Evolutionary conservation across 495 filamentous ascomycete species (phyloP), one percentile per base, ranked within the genome.

Genomic region (Chaetomium tenue): DNA sequence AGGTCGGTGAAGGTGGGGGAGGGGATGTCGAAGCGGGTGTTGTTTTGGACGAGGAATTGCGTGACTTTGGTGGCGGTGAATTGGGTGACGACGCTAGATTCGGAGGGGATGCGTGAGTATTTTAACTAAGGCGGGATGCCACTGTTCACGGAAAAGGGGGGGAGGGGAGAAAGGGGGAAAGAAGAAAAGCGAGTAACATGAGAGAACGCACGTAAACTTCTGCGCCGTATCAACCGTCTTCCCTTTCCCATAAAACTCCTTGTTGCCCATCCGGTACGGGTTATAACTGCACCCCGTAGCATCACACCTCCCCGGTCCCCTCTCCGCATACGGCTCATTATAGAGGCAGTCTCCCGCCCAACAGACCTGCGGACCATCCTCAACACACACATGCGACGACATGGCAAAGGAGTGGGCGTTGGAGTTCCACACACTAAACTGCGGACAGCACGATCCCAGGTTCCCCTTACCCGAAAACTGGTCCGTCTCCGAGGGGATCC

Each of bases 281-380:
- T 91, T 91, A 81, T 86, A 89, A 68, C 89, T 86, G 73, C 89
- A 91, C 37, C 78, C 78, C 68, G 71, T 84, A 57, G 84, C 82
- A 69, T 91, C 89, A 66, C 88, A 91, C 60, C 83, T 79, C 50
- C 78, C 82, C 51, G 66, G 72, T 60, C 74, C 77, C 65, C 77
- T 67, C 58, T 74, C 71, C 7, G 67, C 70, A 8, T 74, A 75
- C 66, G 75, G 75, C 11, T 72, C 75, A 39, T 72, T 40, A n/a
- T 18, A 76, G 52, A 77, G 75, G 57, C 80, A 82, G 23, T 59
- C 54, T 54, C 68, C 63, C 11, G 55, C 72, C 8, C 76, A 71
- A 73, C 88, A 90, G 22, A 66, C 28, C 3, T 44, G 16, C 18
- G 48, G 55, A 23, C 56, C 26, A n/a, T 61, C 46, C 13, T 61